A percentile compares a stretch with the other conserved stretches of the same genome.
Evolutionary conservation across 495 filamentous ascomycete species (phyloP).

Genomic region (Sordaria brevicollis): DNA sequence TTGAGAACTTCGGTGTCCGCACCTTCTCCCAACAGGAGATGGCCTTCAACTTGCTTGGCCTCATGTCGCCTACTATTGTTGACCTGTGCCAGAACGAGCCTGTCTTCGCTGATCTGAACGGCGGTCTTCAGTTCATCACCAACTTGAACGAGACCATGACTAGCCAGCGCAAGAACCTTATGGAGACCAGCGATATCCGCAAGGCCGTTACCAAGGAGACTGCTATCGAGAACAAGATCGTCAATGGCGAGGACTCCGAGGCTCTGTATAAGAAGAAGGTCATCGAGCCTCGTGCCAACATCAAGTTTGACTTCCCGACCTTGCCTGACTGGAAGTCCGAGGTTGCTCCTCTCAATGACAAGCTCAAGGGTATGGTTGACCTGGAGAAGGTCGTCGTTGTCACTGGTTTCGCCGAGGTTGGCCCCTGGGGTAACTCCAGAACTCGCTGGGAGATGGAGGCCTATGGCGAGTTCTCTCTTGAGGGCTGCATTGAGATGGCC

Average conservation of each 20-base stretch:
- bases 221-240: constrained; percentile 91
- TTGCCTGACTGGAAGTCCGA: constrained; percentile 88
- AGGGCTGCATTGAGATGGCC: constrained; percentile 98
- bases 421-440: constrained; percentile 95
- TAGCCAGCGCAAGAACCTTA: constrained; percentile 78
- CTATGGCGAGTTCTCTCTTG: constrained; percentile 88
- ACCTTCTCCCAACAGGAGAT: constrained; percentile 99
- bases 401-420: constrained; percentile 91
- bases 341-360: constrained; percentile 73
- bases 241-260: constrained; percentile 89
- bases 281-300: constrained; percentile 89
- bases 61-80: constrained; percentile 90
- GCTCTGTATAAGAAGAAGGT: constrained; percentile 88
- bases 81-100: constrained; percentile 94
- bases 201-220: constrained; percentile 92
- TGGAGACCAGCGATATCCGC: constrained; percentile 88
- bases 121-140: constrained; percentile 92
- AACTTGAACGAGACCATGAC: constrained; percentile 94
- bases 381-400: constrained; percentile 96
- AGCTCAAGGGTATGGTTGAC: constrained; percentile 95
- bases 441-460: constrained; percentile 99
- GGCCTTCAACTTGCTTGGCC: constrained; percentile 95
- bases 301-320: constrained; percentile 89
- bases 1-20: constrained; percentile 91
- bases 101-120: constrained; percentile 94